These are phyloP conservation scores for Penicillium salamii DNA, from an alignment of 495 filamentous ascomycete genomes.

Conservation along the genomic window DNA sequence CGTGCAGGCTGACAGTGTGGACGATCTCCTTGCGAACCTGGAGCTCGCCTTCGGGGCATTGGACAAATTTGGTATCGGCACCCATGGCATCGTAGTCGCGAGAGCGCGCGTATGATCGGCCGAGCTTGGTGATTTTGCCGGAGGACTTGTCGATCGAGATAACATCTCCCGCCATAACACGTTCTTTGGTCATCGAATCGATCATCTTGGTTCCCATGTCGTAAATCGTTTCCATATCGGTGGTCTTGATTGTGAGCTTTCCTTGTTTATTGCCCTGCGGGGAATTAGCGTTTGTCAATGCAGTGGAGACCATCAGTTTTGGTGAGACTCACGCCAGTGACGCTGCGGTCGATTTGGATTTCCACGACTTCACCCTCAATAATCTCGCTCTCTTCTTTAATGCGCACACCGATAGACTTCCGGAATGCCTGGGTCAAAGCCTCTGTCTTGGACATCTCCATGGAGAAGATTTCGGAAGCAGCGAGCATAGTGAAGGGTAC, in stretches of 20 bases:
- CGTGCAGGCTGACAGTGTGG: constrained; percentile 94
- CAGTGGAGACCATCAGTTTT: not conserved
- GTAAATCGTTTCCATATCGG: constrained; percentile 99
- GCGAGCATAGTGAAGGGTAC: constrained; percentile 96
- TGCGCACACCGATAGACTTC: constrained; percentile 92
- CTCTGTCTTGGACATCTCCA: constrained; percentile 99
- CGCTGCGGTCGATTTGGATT: constrained; percentile 96
- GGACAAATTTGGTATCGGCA: constrained; percentile 94
- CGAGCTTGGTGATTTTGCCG: constrained; percentile 95
- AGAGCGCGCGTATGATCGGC: constrained; percentile 86
- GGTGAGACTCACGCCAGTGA: constrained; percentile 68
- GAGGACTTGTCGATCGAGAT: constrained; percentile 98
- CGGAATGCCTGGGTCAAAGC: constrained; percentile 96
- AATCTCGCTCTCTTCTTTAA: constrained; percentile 98
- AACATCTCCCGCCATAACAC: constrained; percentile 96
- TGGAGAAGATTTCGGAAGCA: constrained; percentile 93
- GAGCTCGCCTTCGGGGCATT: constrained; percentile 97
- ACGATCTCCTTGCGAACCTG: constrained; percentile 96
- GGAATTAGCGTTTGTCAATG: constrained; percentile 15
- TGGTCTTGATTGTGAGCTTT: constrained; percentile 98
- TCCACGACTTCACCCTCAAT: constrained; percentile 99
- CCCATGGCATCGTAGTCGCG: constrained; percentile 99
- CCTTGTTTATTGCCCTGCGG: constrained; percentile 84
- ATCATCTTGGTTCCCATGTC: constrained; percentile 99
- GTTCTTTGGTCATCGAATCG: constrained; percentile 97